Evolutionary conservation across 208 protist species (phyloP), one percentile per base, ranked within the genome.

Genomic region (Crithidia bombi): DNA sequence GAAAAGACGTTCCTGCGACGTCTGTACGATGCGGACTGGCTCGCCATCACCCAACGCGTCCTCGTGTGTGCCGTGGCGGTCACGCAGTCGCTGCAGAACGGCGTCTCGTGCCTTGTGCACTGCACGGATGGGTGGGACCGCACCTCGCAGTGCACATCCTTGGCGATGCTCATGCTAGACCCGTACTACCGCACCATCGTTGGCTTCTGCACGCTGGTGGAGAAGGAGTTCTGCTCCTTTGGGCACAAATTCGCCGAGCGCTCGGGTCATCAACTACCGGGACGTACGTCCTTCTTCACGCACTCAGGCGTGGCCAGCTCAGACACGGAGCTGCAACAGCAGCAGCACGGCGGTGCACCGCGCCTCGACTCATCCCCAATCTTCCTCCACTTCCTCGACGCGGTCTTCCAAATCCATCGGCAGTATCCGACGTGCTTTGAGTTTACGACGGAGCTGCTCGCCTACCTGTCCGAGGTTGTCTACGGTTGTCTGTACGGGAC

Each of bases 71-170:
- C 78, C 21, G 66, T 69, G 44, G 39, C 67, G 35, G 73, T 86
- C 52, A 83, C 81, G 25, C 75, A 83, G 33, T 56, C 59, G 12
- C 79, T 93, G 38, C 77, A 85, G 32, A 72, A 72, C 21, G 86
- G 87, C 2, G 69, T 79, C 21, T 88, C 85, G 2, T 90, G 90
- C 15, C 81, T 99, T 2, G 91, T 98, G 23, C 96, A 98, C 81
- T 98, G 97, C 75, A 92, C 85, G 0, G 97, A 98, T 78, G 97
- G 96, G 2, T 98, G 97, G 96, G 97, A 98, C 70, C 86, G 97
- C 65, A 99, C 98, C 6, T 75, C 96, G 44, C 96, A 98, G 77
- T 86, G 92, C 65, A 79, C 61, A 5, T 72, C 82, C 12, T 70
- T 96, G 7, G 83, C 96, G 21, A 89, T 93, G 83, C 57, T 99